Evolutionary conservation across 2,329 filamentous ascomycete species (phyloP).

Genomic region (Salinomyces thailandicus): DNA sequence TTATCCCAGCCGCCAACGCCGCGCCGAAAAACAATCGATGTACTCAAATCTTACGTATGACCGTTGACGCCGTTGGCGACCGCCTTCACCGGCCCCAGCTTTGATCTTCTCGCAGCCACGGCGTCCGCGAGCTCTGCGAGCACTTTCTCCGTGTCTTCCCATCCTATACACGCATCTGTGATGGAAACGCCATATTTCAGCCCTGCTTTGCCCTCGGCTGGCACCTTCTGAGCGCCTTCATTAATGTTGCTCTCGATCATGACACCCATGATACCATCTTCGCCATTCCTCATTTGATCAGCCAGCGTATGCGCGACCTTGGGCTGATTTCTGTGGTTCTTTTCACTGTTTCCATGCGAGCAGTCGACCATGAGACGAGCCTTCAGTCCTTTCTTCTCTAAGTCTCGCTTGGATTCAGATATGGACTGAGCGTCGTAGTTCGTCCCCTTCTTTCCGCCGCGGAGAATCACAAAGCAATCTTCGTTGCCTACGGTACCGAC

Average conservation of each 20-base stretch:
- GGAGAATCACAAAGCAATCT: constrained; percentile 91
- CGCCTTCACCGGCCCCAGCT: constrained; percentile 18
- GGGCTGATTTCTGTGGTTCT: constrained; percentile 95
- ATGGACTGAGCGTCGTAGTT: constrained; percentile 88
- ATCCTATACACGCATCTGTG: constrained; percentile 92
- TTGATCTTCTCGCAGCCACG: constrained; percentile 61
- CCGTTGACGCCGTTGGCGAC: constrained; percentile 9
- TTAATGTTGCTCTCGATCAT: constrained; percentile 99
- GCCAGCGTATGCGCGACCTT: constrained; percentile 76
- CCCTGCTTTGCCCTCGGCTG: constrained; percentile 69
- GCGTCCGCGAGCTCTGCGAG: constrained; percentile 69
- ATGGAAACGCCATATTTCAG: constrained; percentile 93
- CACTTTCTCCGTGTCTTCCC: constrained; percentile 76
- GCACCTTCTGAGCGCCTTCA: constrained; percentile 87
- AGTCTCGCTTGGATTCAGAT: constrained; percentile 66
- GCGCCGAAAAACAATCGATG: neutral
- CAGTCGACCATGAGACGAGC: constrained; percentile 93
- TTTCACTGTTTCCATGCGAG: constrained; percentile 76
- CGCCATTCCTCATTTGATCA: constrained; percentile 74
- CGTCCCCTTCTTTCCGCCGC: constrained; percentile 83
- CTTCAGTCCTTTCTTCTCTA: constrained; percentile 59
- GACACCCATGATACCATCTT: constrained; percentile 83
- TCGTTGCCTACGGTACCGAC: constrained; percentile 91
- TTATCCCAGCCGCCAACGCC: neutral
- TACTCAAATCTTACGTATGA: constrained; percentile 9